Evolutionary conservation across 1,284 basidiomycete species (phyloP), one percentile per base, ranked within the genome.

Genomic region (Puccinia coronata): DNA sequence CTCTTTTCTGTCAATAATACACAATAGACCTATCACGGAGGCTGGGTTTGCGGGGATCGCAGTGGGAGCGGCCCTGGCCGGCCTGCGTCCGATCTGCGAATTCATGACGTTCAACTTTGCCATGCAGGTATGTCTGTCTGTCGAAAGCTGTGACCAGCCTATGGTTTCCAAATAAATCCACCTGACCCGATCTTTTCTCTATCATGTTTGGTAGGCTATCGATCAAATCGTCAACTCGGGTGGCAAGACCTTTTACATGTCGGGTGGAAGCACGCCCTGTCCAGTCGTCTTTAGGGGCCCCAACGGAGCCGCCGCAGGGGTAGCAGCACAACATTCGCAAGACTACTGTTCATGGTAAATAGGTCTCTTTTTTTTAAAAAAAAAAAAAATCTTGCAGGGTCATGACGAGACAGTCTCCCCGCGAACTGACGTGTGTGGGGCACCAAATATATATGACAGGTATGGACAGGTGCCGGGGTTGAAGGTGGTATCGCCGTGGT

Each of bases 171-270:
- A n/a, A n/a, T n/a, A n/a, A n/a, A n/a, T n/a, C 65, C 51, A 49
- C 31, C n/a, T 41, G 59, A 70, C 55, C 31, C 57, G 47, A 57
- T 49, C 49, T 63, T 49, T 67, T 73, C 57, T 69, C 41, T n/a
- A n/a, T n/a, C n/a, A n/a, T n/a, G n/a, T n/a, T n/a, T n/a, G n/a
- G n/a, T n/a, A 91, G 88, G 95, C 96, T 83, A 99, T 99, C 86
- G 97, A 99, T 88, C 97, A 99, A 87, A 98, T 99, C 84, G 93
- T 99, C 88, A 99, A 99, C 91, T 98, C 96, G n/a, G 97, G 93
- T 82, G 97, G 94, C 84, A 99, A 99, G 90, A 99, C 97, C 16
- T 95, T 98, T 89, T 99, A 99, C 91, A 99, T 99, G 97, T 98
- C 96, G 65, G 97, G 96, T 83, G 97, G 97, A 84, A 97, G 95